Evolutionary conservation across 116 monocot species (phyloP).

Genomic region (Zostera marina): DNA sequence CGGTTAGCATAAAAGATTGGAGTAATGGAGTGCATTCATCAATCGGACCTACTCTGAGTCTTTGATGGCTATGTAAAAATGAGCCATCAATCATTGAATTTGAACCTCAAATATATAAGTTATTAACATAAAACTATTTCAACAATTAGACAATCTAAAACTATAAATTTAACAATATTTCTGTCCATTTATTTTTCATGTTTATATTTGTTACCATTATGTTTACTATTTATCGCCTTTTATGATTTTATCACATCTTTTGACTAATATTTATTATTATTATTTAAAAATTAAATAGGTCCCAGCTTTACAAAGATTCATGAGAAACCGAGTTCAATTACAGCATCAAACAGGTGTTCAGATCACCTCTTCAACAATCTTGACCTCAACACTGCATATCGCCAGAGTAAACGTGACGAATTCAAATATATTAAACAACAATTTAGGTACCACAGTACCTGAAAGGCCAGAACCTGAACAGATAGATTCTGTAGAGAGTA

Average conservation of each 20-base stretch:
- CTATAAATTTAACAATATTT: too few relatives aligned
- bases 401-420: slow-evolving; percentile 68
- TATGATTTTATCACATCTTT: neutral
- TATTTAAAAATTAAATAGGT: slow-evolving; percentile 28
- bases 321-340: slow-evolving; percentile 51
- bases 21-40: too few relatives aligned
- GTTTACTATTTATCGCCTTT: neutral
- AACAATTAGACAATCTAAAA: too few relatives aligned
- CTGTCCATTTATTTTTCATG: too few relatives aligned
- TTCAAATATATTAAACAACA: slow-evolving; percentile 7
- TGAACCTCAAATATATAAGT: too few relatives aligned
- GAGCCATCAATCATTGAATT: too few relatives aligned
- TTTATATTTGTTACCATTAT: too few relatives aligned
- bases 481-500: slow-evolving; percentile 5
- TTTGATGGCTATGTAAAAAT: too few relatives aligned
- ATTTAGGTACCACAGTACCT: slow-evolving; percentile 6
- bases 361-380: slow-evolving; percentile 75
- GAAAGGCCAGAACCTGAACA: slow-evolving; percentile 3
- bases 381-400: slow-evolving; percentile 80
- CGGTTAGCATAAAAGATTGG: too few relatives aligned
- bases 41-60: too few relatives aligned
- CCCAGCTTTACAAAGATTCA: slow-evolving; percentile 87
- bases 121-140: too few relatives aligned
- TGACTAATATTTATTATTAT: neutral
- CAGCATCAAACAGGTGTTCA: slow-evolving; percentile 75